Evolutionary conservation across 768 basidiomycete genomes (phyloP).

Genomic region (Floccularia luteovirens): DNA sequence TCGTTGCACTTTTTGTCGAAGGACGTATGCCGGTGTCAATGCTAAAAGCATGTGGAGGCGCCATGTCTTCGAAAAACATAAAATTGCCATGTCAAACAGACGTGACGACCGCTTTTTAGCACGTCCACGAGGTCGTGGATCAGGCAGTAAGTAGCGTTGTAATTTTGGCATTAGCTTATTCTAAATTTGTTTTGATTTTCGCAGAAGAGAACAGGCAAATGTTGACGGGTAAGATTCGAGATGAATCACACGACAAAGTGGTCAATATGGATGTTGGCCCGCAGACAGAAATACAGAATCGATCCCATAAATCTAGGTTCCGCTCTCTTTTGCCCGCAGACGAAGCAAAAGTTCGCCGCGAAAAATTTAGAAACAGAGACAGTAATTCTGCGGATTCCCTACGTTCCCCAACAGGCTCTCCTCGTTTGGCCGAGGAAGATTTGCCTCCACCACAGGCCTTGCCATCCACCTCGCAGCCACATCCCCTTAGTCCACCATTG

Average conservation of each 20-base stretch:
- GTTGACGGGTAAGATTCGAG: constrained; percentile 14
- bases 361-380: constrained; percentile 12
- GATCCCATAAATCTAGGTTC: constrained; percentile 36
- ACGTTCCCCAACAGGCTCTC: not conserved
- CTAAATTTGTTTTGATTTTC: constrained; percentile 9
- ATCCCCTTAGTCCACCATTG: constrained; percentile 24
- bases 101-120: constrained; percentile 62
- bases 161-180: constrained; percentile 3
- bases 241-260: constrained; percentile 33
- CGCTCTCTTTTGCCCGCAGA: constrained; percentile 24
- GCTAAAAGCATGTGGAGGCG: constrained; percentile 90
- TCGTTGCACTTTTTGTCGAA: constrained; percentile 78
- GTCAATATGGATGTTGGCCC: constrained; percentile 32
- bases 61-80: constrained; percentile 86
- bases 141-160: constrained; percentile 46
- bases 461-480: constrained; percentile 8
- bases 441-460: not conserved
- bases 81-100: constrained; percentile 84
- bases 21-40: constrained; percentile 81
- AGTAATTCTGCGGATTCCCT: constrained; percentile 5
- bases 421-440: not conserved
- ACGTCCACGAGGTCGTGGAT: constrained; percentile 54
- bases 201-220: constrained; percentile 53
- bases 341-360: constrained; percentile 11
- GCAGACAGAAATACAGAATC: constrained; percentile 23